Percentiles rank a stretch among this genome's conserved stretches.
phyloP scores from a whole-genome alignment of 2,329 filamentous ascomycete species.

The Alternaria sp. region DNA sequence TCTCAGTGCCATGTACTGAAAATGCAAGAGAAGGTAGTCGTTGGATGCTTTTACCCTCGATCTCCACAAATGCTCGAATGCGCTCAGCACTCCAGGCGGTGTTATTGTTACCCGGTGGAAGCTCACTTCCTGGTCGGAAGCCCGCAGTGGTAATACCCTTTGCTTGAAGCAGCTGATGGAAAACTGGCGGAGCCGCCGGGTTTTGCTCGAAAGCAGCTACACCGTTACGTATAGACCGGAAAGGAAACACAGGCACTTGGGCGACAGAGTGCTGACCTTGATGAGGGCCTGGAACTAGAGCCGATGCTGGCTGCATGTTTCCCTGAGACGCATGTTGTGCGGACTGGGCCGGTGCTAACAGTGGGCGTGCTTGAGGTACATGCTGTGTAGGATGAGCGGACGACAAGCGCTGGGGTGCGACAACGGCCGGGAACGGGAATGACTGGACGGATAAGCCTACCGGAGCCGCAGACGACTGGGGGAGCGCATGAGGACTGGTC shows the following conservation, averaged over 20 bases:
- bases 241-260: not conserved
- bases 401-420: not conserved
- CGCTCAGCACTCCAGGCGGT: slow-evolving; percentile 8
- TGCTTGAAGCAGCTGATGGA: not conserved
- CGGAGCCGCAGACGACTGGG: not conserved
- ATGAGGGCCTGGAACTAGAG: not conserved
- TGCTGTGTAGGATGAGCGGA: not conserved
- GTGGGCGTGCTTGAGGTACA: not conserved
- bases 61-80: not conserved
- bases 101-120: not conserved
- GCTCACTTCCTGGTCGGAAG: not conserved
- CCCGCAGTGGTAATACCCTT: not conserved
- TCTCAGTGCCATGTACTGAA: not conserved
- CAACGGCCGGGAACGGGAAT: not conserved
- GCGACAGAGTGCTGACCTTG: not conserved
- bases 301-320: not conserved
- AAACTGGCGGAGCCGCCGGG: not conserved
- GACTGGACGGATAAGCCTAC: not conserved
- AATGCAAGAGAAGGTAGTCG: not conserved
- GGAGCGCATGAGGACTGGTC: too few species aligned
- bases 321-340: not conserved
- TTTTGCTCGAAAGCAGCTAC: not conserved
- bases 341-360: not conserved
- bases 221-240: not conserved
- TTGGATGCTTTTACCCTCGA: not conserved